Evolutionary conservation across 1,284 basidiomycete genomes (phyloP).

Genomic region (Leccinum pachyderme): DNA sequence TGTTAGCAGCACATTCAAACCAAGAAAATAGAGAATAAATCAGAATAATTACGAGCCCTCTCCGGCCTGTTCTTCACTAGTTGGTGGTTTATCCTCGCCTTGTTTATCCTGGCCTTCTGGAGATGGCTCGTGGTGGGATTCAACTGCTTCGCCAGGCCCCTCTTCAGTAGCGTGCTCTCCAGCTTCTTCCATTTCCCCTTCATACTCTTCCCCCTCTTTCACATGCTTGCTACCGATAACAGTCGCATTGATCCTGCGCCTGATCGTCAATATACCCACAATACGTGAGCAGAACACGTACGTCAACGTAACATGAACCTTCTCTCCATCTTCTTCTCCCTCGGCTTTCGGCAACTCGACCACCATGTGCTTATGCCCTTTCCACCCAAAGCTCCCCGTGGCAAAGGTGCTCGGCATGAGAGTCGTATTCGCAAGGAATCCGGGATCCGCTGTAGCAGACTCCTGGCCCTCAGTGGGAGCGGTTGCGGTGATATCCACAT

Average conservation of each 20-base stretch:
- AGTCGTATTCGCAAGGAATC: slow-evolving; percentile 56
- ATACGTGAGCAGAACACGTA: slow-evolving; percentile 38
- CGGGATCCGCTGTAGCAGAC: slow-evolving; percentile 48
- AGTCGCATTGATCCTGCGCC: slow-evolving; percentile 67
- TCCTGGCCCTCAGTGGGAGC: slow-evolving; percentile 49
- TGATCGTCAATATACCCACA: slow-evolving; percentile 3
- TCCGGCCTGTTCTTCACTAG: slow-evolving; percentile 18
- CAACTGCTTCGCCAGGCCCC: slow-evolving; percentile 15
- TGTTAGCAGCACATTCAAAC: slow-evolving; percentile 6
- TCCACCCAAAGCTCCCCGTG: slow-evolving; percentile 81
- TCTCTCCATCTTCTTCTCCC: slow-evolving; percentile 51
- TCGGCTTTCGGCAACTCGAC: slow-evolving; percentile 59
- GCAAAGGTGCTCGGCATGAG: slow-evolving; percentile 58
- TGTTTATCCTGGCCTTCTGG: slow-evolving; percentile 15
- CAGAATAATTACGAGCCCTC: slow-evolving; percentile 18
- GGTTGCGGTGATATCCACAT: slow-evolving; percentile 68
- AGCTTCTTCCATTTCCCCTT: slow-evolving; percentile 20
- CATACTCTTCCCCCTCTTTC: slow-evolving; percentile 36
- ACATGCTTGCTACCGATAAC: slow-evolving; percentile 71
- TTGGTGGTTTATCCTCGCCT: slow-evolving; percentile 16
- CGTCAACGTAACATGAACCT: slow-evolving; percentile 74
- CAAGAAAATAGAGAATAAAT: slow-evolving; percentile 8
- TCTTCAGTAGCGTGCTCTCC: slow-evolving; percentile 22
- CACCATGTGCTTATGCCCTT: slow-evolving; percentile 64
- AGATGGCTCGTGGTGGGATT: slow-evolving; percentile 12